Percentiles rank a stretch among this genome's conserved stretches.
These are phyloP conservation scores for Insectozyma bohioensis DNA, from an alignment of 1,139 yeast genomes.

Conservation along the genomic window DNA sequence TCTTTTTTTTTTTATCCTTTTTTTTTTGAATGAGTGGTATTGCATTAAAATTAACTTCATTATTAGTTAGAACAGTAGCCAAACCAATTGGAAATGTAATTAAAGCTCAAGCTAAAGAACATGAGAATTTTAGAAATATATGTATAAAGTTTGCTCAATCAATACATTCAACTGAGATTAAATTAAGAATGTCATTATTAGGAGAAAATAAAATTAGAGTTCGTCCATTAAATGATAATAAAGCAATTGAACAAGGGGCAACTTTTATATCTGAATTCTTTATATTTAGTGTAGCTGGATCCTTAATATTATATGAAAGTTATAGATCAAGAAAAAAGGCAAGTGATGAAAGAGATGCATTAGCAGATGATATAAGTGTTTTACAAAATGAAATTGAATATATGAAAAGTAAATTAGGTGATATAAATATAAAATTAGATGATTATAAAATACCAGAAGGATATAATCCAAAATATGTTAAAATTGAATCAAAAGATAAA, in stretches of 20 bases:
- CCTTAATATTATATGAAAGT: slow-evolving; percentile 72
- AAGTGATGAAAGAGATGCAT: slow-evolving; percentile 55
- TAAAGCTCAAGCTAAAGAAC: slow-evolving; percentile 76
- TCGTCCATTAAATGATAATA: slow-evolving; percentile 79
- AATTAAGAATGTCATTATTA: slow-evolving; percentile 59
- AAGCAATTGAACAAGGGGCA: slow-evolving; percentile 85
- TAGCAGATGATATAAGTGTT: slow-evolving; percentile 66
- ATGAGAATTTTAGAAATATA: slow-evolving; percentile 56
- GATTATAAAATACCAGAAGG: slow-evolving; percentile 50
- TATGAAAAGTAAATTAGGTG: slow-evolving; percentile 30
- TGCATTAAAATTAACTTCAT: slow-evolving; percentile 73
- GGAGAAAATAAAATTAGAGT: slow-evolving; percentile 60
- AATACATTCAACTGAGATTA: slow-evolving; percentile 66
- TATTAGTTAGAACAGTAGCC: slow-evolving; percentile 74
- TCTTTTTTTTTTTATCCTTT: too few relatives aligned
- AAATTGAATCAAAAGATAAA: slow-evolving; percentile 15
- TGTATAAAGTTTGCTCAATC: slow-evolving; percentile 77
- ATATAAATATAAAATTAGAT: slow-evolving; percentile 39
- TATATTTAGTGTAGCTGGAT: slow-evolving; percentile 78
- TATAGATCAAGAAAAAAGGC: slow-evolving; percentile 69
- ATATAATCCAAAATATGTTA: slow-evolving; percentile 43
- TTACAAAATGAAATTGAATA: slow-evolving; percentile 71
- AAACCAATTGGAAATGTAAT: slow-evolving; percentile 77
- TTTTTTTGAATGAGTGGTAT: slow-evolving; percentile 61
- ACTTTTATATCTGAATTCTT: slow-evolving; percentile 74